A percentile compares a stretch with the other conserved stretches of the same genome.
phyloP scores from a whole-genome alignment of 2,329 filamentous ascomycete species.

The Colletotrichum sp. region DNA sequence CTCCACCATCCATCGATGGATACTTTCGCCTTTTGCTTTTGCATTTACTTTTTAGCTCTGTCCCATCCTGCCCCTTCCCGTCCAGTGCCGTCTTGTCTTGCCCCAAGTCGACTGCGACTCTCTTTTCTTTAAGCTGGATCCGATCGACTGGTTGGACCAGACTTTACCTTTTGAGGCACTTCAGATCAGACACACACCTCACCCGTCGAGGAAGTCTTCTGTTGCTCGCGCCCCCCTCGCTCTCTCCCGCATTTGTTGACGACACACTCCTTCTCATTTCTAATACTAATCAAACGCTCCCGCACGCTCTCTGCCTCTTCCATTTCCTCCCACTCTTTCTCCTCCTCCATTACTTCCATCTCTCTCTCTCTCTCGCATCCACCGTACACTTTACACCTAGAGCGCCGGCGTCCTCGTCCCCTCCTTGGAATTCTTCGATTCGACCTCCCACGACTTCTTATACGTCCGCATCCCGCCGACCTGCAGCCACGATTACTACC shows the following conservation, averaged over 20 bases:
- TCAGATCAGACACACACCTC: not conserved
- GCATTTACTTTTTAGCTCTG: not conserved
- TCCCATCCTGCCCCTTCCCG: not conserved
- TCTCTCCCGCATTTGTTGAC: conserved; percentile 17
- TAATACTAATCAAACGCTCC: conserved; percentile 8
- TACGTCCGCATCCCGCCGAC: not conserved
- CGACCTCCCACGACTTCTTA: not conserved
- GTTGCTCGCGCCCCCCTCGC: not conserved
- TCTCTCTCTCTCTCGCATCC: not conserved
- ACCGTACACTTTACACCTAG: not conserved
- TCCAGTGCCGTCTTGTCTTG: not conserved
- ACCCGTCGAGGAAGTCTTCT: not conserved
- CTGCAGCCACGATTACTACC: not conserved
- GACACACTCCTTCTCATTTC: conserved; percentile 11
- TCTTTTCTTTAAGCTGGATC: not conserved
- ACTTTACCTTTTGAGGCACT: conserved; percentile 5
- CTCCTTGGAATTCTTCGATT: conserved; percentile 16
- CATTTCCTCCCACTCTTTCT: not conserved
- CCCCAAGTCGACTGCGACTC: not conserved
- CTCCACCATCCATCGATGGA: not conserved
- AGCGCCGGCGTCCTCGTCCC: conserved; percentile 2
- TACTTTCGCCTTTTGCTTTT: not conserved
- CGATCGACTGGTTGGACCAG: conserved; percentile 2
- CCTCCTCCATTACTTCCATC: not conserved
- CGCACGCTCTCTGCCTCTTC: not conserved